These are phyloP conservation scores for Vigna hirtella DNA, from an alignment of 306 rosid genomes.

Conservation along the genomic window DNA sequence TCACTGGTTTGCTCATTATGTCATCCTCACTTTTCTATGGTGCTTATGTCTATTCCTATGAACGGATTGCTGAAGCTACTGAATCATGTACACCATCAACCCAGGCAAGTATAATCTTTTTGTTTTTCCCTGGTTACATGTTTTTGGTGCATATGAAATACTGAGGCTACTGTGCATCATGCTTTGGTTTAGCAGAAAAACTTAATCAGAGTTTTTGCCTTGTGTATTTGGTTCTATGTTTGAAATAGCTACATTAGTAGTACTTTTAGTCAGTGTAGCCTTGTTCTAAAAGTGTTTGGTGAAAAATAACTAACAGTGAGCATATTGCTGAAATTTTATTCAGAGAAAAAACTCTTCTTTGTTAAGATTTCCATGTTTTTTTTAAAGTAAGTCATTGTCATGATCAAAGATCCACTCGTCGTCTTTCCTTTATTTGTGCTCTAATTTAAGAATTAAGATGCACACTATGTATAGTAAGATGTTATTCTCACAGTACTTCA, in stretches of 20 bases:
- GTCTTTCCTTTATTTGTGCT: conserved; percentile 9
- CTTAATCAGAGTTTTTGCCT: neutral
- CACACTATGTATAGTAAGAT: conserved; percentile 37
- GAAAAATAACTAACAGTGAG: conserved; percentile 31
- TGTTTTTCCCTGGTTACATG: neutral
- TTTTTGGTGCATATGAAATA: neutral
- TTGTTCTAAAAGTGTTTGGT: conserved; percentile 11
- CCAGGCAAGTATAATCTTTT: conserved; percentile 62
- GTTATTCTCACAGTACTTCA: neutral
- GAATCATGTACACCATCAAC: conserved; percentile 67
- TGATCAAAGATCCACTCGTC: conserved; percentile 18
- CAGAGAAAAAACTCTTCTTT: neutral
- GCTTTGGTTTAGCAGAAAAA: conserved; percentile 14
- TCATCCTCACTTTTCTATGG: conserved; percentile 66
- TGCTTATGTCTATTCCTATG: conserved; percentile 70
- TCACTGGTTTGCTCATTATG: conserved; percentile 84
- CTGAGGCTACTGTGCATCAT: conserved; percentile 1
- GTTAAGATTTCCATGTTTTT: conserved; percentile 27
- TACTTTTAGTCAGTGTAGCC: neutral
- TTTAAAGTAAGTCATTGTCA: neutral
- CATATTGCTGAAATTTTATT: conserved; percentile 12
- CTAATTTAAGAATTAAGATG: conserved; percentile 23
- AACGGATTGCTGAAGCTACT: conserved; percentile 72
- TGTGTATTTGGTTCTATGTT: neutral
- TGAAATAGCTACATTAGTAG: neutral